Base-by-base conservation (phyloP, 306 rosid genomes). In the Quercus suber region DNA sequence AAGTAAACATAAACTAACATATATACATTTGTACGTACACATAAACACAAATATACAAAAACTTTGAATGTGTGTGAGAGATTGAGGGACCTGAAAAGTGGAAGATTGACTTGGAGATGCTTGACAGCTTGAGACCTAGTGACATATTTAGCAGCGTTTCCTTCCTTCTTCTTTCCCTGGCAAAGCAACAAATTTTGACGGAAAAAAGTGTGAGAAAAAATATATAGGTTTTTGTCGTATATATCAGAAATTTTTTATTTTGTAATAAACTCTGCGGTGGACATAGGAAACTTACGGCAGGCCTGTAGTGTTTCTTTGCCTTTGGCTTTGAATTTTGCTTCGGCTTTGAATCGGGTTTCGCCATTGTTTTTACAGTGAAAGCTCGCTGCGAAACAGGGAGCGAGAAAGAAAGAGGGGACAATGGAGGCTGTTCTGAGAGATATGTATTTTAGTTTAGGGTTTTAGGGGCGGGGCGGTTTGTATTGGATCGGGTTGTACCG, bases 81-180 rank as follows among this genome's bases (percentile, higher is more conserved):
- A 19, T 41, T 8, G 25, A 30, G 43, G 33, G 28, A 92, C 98
- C 99, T 95, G 93, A 93, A 95, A 74, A 90, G 84, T 18, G 93
- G 93, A 61, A 95, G 87, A 67, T 64, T 88, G 82, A 95, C 90
- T 84, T 95, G 99, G 55, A 93, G 96, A 20, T 79, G 92, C 84
- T 93, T 95, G 23, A 93, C 90, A 17, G 97, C 99, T 70, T 91
- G 97, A 12, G 95, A 87, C 87, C 98, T 89, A 64, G 90, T 95
- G 45, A 95, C 83, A 82, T 83, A 95, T 74, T 89, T 91, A 0
- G 99, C 98, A 3, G 98, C 99, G 79, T 93, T 93, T 6, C 99
- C 98, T 76, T 95, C 99, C 90, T 93, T 93, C 30, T 95, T 95
- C 97, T 95, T 87, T 49, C 99, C 98, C 98, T 95, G 87, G 9